Base-by-base conservation (phyloP, 768 basidiomycete genomes). In the Phylloporus arenicola region DNA sequence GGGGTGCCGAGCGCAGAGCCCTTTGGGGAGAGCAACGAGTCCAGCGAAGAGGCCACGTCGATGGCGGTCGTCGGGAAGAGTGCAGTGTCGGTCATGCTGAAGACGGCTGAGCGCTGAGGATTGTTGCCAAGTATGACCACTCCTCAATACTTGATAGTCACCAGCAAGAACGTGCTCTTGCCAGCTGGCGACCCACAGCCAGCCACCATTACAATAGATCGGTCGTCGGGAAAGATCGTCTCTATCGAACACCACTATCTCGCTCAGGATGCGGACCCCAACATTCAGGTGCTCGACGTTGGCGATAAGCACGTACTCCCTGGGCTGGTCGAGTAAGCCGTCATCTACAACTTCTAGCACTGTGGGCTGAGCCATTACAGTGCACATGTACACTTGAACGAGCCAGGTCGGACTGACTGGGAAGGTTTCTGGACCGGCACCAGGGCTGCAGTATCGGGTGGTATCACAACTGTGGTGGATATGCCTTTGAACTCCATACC, bases 401-500 rank as follows among this genome's bases (percentile, higher is more conserved):
- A 94, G 60, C 93, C 92, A 8, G 93, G 93, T 12, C 82, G 93
- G 22, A 91, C 90, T 3, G 83, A 86, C 51, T 96, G 93, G 93
- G 93, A 96, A 63, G 93, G 93, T 0, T 95, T 96, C 64, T 80
- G 77, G 71, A 89, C 91, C 0, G 93, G 92, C n/a, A 94, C 93
- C 1, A 72, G 75, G 48, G 95, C 95, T 17, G 95, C 95, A 1
- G 82, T 84, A 2, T 87, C 92, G 1, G 95, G 95, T 19, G 96
- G 95, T 7, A 82, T 97, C n/a, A 97, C 94, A 8, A 91, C 92
- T 6, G 73, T 98, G 19, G 85, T 97, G 29, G 96, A 98, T 70
- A 99, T 98, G 95, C 96, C 95, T 3, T 74, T 99, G 48, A 97
- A 99, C 68, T 95, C 93, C 2, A 89, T 98, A 47, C 95, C 95